Conservation (phyloP, 1,284 basidiomycete species). For the Wallemia mellicola region DNA sequence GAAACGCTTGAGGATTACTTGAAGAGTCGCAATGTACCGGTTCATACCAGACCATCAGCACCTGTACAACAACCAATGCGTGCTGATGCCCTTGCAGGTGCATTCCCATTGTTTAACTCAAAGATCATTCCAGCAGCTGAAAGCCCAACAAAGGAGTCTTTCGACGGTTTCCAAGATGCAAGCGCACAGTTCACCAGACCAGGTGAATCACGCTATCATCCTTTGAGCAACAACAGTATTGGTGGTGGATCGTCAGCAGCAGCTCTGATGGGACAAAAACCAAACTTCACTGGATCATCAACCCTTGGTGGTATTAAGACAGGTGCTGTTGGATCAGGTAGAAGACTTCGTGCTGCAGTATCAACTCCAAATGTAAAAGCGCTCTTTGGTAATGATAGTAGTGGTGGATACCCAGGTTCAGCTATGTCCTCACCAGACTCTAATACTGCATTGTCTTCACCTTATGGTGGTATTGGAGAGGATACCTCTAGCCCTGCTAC, state of each 20-base stretch:
- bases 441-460: neutral
- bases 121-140: neutral
- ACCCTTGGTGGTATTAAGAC: neutral
- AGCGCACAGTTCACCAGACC: neutral
- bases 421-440: neutral
- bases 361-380: slow-evolving; percentile 87
- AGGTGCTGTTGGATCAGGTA: slow-evolving; percentile 7
- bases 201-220: neutral
- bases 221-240: neutral
- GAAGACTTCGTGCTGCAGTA: slow-evolving; percentile 46
- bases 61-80: neutral
- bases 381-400: slow-evolving; percentile 29
- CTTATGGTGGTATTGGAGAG: neutral
- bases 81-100: neutral
- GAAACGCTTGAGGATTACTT: slow-evolving; percentile 84
- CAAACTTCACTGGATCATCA: neutral
- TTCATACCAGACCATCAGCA: slow-evolving; percentile 15
- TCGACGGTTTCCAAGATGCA: neutral
- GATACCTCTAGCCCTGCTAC: neutral
- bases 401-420: neutral
- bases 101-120: neutral
- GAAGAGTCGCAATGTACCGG: slow-evolving; percentile 45
- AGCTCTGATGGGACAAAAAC: neutral
- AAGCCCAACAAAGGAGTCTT: slow-evolving; percentile 1
- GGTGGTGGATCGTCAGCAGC: neutral